phyloP scores from a whole-genome alignment of 345 rosid genomes.

The Conringia planisiliqua region DNA sequence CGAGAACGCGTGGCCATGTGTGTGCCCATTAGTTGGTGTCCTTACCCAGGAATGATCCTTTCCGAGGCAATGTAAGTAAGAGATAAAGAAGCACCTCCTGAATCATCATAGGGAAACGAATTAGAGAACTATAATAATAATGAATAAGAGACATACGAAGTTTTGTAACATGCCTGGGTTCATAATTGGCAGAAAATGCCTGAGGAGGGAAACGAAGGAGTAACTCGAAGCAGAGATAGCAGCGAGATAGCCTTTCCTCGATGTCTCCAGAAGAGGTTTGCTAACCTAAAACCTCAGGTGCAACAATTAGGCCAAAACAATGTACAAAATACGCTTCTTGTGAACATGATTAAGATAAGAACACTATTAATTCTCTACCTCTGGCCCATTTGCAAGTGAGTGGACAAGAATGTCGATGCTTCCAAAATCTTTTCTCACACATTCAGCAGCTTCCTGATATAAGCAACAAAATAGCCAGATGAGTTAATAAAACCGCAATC shows the following conservation, averaged over 20 bases:
- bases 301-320: background rate
- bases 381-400: slow-evolving; percentile 95
- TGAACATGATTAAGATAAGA: background rate
- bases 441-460: slow-evolving; percentile 83
- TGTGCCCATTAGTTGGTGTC: background rate
- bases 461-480: background rate
- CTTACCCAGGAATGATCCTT: slow-evolving; percentile 90
- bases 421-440: slow-evolving; percentile 80
- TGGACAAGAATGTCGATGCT: slow-evolving; percentile 93
- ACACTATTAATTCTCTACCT: slow-evolving; percentile 46
- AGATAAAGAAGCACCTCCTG: slow-evolving; percentile 93
- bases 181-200: slow-evolving; percentile 89
- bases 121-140: background rate
- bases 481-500: background rate
- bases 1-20: background rate
- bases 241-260: slow-evolving; percentile 91
- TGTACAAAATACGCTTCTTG: background rate
- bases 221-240: slow-evolving; percentile 95
- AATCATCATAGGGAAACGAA: slow-evolving; percentile 18
- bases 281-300: slow-evolving; percentile 51
- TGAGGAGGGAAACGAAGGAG: slow-evolving; percentile 81
- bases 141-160: background rate
- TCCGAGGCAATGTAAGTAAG: slow-evolving; percentile 96
- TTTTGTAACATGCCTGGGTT: slow-evolving; percentile 62
- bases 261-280: slow-evolving; percentile 90